Conservation (phyloP, 2,329 filamentous ascomycete species). For the Lachnellula occidentalis region DNA sequence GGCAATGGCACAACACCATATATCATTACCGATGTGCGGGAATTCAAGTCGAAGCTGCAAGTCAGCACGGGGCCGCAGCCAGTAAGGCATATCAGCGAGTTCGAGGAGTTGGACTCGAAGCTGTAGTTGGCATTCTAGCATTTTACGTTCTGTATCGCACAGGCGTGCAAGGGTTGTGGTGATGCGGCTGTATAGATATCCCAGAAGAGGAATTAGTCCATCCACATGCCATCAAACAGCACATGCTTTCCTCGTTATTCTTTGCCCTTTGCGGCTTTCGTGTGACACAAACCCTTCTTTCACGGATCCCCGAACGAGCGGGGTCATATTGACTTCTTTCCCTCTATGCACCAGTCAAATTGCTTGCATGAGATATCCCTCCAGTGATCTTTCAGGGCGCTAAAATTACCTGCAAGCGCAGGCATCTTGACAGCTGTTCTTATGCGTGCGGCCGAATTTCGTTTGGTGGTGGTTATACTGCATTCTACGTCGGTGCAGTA, state of each 20-base stretch:
- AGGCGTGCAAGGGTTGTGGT: background rate
- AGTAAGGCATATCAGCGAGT: conserved; percentile 71
- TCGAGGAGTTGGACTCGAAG: conserved; percentile 81
- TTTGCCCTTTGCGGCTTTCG: background rate
- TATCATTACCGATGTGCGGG: conserved; percentile 70
- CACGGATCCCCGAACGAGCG: background rate
- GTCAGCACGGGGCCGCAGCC: conserved; percentile 69
- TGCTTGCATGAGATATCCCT: background rate
- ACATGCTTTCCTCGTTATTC: too few species aligned
- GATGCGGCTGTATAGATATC: background rate
- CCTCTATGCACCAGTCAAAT: background rate
- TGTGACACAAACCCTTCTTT: background rate
- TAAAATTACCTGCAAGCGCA: too few species aligned
- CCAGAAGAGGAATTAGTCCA: background rate
- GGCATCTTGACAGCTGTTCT: background rate
- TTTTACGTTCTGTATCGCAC: background rate
- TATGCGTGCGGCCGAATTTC: background rate
- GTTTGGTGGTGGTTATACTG: background rate
- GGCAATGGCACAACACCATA: conserved; percentile 48
- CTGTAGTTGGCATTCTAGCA: conserved; percentile 43
- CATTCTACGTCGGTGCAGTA: background rate
- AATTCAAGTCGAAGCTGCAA: conserved; percentile 71
- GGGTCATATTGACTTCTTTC: background rate
- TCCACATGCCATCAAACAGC: too few species aligned
- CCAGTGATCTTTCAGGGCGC: background rate